Evolutionary conservation across 2,329 filamentous ascomycete genomes (phyloP).

Genomic region (Rutstroemia sp.): DNA sequence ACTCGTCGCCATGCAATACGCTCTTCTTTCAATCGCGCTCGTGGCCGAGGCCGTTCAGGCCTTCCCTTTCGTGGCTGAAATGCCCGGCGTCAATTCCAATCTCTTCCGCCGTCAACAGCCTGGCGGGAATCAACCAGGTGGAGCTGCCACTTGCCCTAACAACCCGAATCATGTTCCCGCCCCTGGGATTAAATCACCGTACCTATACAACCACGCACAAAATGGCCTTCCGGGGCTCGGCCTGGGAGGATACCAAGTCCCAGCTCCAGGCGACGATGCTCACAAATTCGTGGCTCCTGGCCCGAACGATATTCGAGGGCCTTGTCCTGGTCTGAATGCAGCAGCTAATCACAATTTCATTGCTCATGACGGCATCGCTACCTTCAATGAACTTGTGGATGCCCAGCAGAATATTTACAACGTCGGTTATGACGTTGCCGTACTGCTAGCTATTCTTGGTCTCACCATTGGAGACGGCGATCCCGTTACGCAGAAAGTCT

Average conservation of each 20-base stretch:
- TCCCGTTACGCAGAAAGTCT: constrained; percentile 19
- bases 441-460: neutral
- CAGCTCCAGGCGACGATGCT: constrained; percentile 29
- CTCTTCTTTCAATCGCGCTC: neutral
- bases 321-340: constrained; percentile 34
- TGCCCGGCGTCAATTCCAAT: constrained; percentile 32
- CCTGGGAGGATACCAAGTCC: constrained; percentile 37
- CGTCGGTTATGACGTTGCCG: constrained; percentile 19
- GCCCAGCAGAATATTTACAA: constrained; percentile 24
- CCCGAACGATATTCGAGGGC: constrained; percentile 11
- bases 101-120: constrained; percentile 20
- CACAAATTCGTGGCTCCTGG: constrained; percentile 17
- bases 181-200: neutral
- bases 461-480: constrained; percentile 20
- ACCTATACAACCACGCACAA: neutral
- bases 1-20: neutral
- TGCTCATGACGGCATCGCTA: constrained; percentile 29
- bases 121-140: neutral
- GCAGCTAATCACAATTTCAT: constrained; percentile 36
- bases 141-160: neutral
- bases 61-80: constrained; percentile 33
- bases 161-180: neutral
- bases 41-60: constrained; percentile 20
- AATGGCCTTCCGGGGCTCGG: constrained; percentile 30
- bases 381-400: constrained; percentile 23